Conservation (phyloP, 768 basidiomycete species). For the Antrodiella citrinella region DNA sequence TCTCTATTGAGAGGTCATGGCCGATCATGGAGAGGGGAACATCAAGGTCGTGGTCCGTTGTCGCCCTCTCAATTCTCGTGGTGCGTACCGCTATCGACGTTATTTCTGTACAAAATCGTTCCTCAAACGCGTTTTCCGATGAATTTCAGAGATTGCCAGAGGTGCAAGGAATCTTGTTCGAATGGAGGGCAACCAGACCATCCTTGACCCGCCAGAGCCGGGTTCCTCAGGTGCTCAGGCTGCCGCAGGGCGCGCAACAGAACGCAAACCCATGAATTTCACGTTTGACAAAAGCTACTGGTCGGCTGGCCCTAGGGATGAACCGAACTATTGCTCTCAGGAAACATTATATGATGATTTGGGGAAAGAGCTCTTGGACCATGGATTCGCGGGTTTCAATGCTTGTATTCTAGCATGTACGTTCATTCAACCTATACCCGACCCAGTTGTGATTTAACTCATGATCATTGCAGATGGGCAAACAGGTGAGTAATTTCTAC, state of each 20-base stretch:
- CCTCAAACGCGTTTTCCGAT: neutral
- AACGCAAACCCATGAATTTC: constrained; percentile 85
- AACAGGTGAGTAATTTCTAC: constrained; percentile 62
- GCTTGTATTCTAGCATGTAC: constrained; percentile 97
- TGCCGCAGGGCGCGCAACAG: constrained; percentile 74
- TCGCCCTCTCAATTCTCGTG: constrained; percentile 91
- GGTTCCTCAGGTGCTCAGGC: constrained; percentile 47
- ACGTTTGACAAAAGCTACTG: constrained; percentile 98
- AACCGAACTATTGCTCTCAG: constrained; percentile 87
- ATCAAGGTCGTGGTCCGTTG: constrained; percentile 95
- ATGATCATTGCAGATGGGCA: constrained; percentile 50
- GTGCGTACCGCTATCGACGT: constrained; percentile 38
- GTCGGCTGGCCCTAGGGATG: constrained; percentile 88
- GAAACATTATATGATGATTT: constrained; percentile 92
- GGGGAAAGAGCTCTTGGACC: constrained; percentile 89
- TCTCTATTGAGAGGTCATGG: too few species aligned
- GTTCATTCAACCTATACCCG: constrained; percentile 27
- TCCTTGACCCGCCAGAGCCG: constrained; percentile 81
- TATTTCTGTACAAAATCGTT: too few species aligned
- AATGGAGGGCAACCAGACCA: constrained; percentile 91
- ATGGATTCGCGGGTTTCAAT: constrained; percentile 95
- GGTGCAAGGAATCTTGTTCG: constrained; percentile 92
- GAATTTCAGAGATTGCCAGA: constrained; percentile 69
- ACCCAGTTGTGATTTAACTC: neutral
- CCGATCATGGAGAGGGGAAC: constrained; percentile 76